Percentiles rank a stretch among this genome's conserved stretches.
Evolutionary conservation across 2,329 filamentous ascomycete genomes (phyloP).

Genomic region (Alternaria triticina): DNA sequence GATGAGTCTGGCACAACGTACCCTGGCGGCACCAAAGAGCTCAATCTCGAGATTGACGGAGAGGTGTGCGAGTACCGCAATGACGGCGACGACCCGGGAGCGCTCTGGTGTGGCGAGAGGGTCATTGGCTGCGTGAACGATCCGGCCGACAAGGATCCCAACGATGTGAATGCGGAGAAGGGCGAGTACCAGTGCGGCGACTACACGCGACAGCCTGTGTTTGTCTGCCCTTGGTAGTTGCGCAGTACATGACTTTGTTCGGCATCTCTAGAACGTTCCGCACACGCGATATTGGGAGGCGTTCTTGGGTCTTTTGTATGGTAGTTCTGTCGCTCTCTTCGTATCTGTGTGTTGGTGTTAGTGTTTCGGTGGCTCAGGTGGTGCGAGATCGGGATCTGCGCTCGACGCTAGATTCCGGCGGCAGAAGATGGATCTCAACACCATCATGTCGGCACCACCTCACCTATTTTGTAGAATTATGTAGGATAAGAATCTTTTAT

Average conservation of each 20-base stretch:
- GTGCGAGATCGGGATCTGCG: neutral
- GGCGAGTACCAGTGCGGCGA: conserved; percentile 11
- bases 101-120: neutral
- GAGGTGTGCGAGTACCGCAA: neutral
- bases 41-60: neutral
- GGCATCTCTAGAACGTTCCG: neutral
- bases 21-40: neutral
- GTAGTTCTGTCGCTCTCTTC: neutral
- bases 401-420: neutral
- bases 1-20: neutral
- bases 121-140: neutral
- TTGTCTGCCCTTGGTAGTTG: neutral
- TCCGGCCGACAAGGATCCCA: neutral
- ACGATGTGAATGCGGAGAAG: conserved; percentile 1
- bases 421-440: neutral
- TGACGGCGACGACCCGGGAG: neutral
- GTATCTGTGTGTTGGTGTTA: neutral
- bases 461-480: neutral
- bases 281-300: neutral
- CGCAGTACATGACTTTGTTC: neutral
- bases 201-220: conserved; percentile 10
- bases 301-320: neutral
- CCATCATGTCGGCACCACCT: neutral
- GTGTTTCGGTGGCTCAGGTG: neutral
- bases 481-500: neutral